These are phyloP conservation scores for Avena sativa DNA, from an alignment of 176 grass and related monocot species.

Conservation along the genomic window DNA sequence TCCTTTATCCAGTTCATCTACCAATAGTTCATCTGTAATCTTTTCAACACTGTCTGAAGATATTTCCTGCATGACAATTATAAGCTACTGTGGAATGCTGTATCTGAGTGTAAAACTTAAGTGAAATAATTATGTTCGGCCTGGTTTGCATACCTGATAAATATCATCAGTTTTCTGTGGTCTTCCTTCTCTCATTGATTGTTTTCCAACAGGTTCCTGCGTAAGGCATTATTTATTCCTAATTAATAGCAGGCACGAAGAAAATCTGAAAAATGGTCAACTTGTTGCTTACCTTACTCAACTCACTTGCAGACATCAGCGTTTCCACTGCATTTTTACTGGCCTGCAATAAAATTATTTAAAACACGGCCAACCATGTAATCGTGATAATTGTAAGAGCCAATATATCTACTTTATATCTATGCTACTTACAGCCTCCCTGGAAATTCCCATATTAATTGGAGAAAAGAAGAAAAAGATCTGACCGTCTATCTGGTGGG, in stretches of 20 bases:
- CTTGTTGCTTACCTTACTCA: conserved; percentile 10
- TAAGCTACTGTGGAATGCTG: conserved; percentile 18
- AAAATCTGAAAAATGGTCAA: neutral
- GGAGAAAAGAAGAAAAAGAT: conserved; percentile 21
- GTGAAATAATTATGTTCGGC: neutral
- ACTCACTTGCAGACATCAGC: neutral
- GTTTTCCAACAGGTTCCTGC: conserved; percentile 11
- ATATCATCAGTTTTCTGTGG: neutral
- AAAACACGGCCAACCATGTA: neutral
- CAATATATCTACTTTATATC: neutral
- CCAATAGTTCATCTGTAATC: neutral
- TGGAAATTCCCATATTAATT: neutral
- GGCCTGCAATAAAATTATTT: neutral
- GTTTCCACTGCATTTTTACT: conserved; percentile 6
- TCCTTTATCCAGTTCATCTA: neutral
- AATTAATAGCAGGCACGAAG: neutral
- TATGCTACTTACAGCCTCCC: neutral
- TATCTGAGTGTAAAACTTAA: neutral
- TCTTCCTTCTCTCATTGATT: conserved; percentile 17
- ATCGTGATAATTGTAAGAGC: neutral
- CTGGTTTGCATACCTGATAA: conserved; percentile 26
- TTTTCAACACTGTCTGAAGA: conserved; percentile 28
- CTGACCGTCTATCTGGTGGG: neutral
- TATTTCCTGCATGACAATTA: conserved; percentile 13
- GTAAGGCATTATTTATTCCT: neutral